Conservation (phyloP, 306 rosid genomes). For the Cyamopsis tetragonoloba region DNA sequence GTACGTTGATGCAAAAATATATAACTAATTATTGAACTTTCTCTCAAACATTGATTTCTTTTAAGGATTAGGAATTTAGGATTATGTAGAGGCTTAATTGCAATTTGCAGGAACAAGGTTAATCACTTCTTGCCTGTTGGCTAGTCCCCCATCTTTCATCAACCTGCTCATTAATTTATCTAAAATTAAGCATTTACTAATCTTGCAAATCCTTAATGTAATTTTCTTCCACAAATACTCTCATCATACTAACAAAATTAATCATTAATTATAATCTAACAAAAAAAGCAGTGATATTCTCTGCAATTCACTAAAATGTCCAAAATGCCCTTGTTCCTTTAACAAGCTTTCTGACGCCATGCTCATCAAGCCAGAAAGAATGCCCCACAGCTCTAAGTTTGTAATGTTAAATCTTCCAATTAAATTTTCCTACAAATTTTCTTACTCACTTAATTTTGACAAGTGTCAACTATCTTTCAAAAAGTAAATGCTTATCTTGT, state of each 20-base stretch:
- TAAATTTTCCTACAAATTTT: too few relatives aligned
- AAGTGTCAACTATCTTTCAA: too few relatives aligned
- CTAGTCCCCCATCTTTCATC: neutral
- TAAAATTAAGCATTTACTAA: constrained; percentile 25
- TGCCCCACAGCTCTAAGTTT: too few relatives aligned
- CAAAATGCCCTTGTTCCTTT: constrained; percentile 15
- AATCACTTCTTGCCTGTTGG: neutral
- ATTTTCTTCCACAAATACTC: neutral
- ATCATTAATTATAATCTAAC: neutral
- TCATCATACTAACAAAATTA: neutral
- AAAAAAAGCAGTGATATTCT: neutral
- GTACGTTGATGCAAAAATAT: too few relatives aligned
- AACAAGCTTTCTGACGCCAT: too few relatives aligned
- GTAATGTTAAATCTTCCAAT: too few relatives aligned
- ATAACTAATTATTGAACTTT: neutral
- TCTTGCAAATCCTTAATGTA: neutral
- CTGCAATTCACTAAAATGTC: constrained; percentile 20
- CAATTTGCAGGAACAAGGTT: neutral
- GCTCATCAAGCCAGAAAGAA: too few relatives aligned
- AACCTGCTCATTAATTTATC: neutral
- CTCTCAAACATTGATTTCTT: neutral
- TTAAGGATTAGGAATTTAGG: too few relatives aligned
- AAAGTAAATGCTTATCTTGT: too few relatives aligned
- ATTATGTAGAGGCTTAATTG: neutral
- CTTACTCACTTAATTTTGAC: too few relatives aligned